Evolutionary conservation across 805 yeast species (phyloP).

Genomic region (Priceomyces castillae): DNA sequence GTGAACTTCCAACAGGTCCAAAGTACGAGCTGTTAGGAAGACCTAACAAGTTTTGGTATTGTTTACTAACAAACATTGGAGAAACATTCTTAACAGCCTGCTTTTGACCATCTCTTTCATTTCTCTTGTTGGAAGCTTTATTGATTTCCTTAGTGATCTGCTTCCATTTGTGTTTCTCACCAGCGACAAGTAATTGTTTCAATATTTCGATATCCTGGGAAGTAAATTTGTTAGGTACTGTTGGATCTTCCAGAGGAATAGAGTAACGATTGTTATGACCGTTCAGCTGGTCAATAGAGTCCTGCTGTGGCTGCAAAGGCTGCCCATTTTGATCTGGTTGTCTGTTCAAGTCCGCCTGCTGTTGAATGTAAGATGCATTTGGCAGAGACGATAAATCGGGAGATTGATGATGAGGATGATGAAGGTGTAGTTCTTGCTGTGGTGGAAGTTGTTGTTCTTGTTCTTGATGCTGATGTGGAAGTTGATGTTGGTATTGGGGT

Average conservation of each 20-base stretch:
- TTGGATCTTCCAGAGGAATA: constrained; percentile 1
- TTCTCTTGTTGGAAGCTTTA: constrained; percentile 13
- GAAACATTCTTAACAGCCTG: constrained; percentile 40
- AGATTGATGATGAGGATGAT: not conserved
- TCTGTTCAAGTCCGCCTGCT: not conserved
- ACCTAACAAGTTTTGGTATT: constrained; percentile 54
- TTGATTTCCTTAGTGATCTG: constrained; percentile 46
- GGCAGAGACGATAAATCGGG: not conserved
- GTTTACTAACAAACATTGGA: constrained; percentile 53
- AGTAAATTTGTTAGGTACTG: constrained; percentile 26
- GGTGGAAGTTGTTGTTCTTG: not conserved
- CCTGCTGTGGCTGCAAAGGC: too few relatives aligned
- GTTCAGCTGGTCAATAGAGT: too few relatives aligned
- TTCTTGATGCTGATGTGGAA: constrained; percentile 7
- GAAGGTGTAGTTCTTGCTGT: not conserved
- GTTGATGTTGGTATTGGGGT: constrained; percentile 9
- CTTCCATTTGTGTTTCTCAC: constrained; percentile 60
- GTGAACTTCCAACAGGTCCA: constrained; percentile 47
- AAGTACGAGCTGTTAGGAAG: constrained; percentile 46
- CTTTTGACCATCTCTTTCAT: constrained; percentile 5
- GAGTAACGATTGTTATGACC: too few relatives aligned
- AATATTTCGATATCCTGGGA: constrained; percentile 46
- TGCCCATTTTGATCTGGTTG: not conserved
- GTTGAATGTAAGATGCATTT: not conserved
- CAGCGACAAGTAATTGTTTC: constrained; percentile 46